phyloP scores from a whole-genome alignment of 805 yeast genomes.

The Tetrapisispora taiwanensis region DNA sequence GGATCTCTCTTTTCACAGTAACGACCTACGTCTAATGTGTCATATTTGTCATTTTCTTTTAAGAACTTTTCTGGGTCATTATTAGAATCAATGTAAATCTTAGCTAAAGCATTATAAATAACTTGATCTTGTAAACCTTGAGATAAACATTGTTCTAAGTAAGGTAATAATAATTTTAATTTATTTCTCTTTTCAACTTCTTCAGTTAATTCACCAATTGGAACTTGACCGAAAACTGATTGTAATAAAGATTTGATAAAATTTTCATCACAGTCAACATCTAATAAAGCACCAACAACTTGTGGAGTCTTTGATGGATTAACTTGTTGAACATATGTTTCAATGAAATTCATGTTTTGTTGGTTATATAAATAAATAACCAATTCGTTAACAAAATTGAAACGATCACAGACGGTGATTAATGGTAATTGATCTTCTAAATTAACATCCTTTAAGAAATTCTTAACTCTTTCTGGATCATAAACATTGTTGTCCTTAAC shows the following conservation, averaged over 20 bases:
- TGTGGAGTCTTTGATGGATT: slow-evolving; percentile 94
- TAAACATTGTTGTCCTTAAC: slow-evolving; percentile 90
- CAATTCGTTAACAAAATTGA: slow-evolving; percentile 83
- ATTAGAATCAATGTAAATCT: slow-evolving; percentile 94
- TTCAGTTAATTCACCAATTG: slow-evolving; percentile 75
- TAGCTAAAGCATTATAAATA: slow-evolving; percentile 88
- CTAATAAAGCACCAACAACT: slow-evolving; percentile 90
- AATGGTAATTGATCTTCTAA: slow-evolving; percentile 93
- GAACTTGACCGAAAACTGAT: slow-evolving; percentile 90
- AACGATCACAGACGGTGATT: slow-evolving; percentile 92
- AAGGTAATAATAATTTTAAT: slow-evolving; percentile 82
- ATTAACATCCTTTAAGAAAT: slow-evolving; percentile 88
- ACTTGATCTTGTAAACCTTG: slow-evolving; percentile 85
- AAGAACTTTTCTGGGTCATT: slow-evolving; percentile 95
- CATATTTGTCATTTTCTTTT: slow-evolving; percentile 81
- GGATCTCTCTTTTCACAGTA: slow-evolving; percentile 99
- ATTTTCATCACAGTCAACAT: slow-evolving; percentile 92
- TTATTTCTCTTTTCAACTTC: slow-evolving; percentile 97
- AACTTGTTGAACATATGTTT: slow-evolving; percentile 95
- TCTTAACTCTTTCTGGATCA: slow-evolving; percentile 95
- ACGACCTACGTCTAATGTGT: slow-evolving; percentile 91
- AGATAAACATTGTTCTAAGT: slow-evolving; percentile 77
- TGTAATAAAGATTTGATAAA: slow-evolving; percentile 71
- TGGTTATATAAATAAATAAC: slow-evolving; percentile 89
- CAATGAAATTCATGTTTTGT: slow-evolving; percentile 92